Evolutionary conservation across 2,329 filamentous ascomycete genomes (phyloP), one percentile per base, ranked within the genome.

Genomic region (Xylogone sp.): DNA sequence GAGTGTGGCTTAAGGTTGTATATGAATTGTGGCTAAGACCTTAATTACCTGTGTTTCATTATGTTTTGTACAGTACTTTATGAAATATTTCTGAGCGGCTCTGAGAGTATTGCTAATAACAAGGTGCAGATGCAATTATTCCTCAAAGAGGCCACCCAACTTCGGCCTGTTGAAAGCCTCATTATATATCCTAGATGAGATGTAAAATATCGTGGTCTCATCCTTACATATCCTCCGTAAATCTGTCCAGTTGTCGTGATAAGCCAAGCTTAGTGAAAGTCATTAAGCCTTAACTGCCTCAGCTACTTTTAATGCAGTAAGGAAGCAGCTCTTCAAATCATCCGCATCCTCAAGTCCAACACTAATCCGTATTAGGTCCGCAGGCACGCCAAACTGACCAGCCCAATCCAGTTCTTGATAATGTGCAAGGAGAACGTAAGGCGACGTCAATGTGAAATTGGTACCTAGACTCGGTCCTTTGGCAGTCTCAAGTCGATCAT

Each of bases 381-480:
- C 82, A 50, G 94, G 87, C 2, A 97, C 89, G 0, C 92, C 90
- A 67, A 87, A 93, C 53, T 84, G 76, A 21, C 80, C 83, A 43
- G 88, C 90, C 94, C 94, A 99, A n/a, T 92, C 86, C 42, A 97
- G 69, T 74, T 99, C 94, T 44, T 81, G 77, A 63, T 94, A 99
- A 69, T 99, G 94, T 3, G 94, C 94, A 27, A 99, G 71, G 29
- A 99, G 75, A 20, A 94, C 90, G 68, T 96, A 99, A 0, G 94
- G 94, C 46, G 87, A 96, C 52, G 87, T 87, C 34, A 99, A 75
- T 0, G 94, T 97, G 67, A 99, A 99, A 69, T 99, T 99, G 1
- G 94, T 97, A 2, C 94, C 94, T 46, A 99, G 75, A 69, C 91
- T 97, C 0, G 94, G 94, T 0, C 94, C 94, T 69, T 99, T 99